Base-by-base conservation (phyloP, 2,329 filamentous ascomycete species). In the Epichloe sp. region DNA sequence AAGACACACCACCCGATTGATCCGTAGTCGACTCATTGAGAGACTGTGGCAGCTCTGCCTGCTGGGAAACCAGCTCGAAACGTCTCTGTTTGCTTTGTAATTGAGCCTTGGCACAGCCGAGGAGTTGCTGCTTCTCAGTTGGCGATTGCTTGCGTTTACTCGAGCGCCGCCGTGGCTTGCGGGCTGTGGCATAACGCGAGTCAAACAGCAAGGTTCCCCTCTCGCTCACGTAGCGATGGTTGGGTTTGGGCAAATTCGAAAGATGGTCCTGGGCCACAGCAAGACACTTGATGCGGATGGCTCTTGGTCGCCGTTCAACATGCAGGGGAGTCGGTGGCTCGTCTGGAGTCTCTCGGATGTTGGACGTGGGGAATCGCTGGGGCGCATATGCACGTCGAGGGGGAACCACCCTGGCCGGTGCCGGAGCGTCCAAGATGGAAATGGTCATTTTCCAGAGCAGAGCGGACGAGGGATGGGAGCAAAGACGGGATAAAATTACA, bases 351-450 rank as follows among this genome's bases (percentile, higher is more conserved):
- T 47, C 52, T 15, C 53, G 53, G 35, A 52, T 37, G 46, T 57
- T 57, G 47, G 57, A 59, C 17, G 49, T 41, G 34, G 56, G 53
- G 47, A 56, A 51, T 17, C 37, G 19, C 17, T 55, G 52, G 37
- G 40, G 51, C 17, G 47, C 47, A 31, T 31, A 42, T 50, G 44
- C 44, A 49, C 37, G 44, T 23, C 19, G 44, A 15, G 19, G 51
- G 44, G 41, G 47, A 53, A 31, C 21, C 15, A 36, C 44, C 12
- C 14, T n/a, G 38, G 36, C 21, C 19, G 15, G 41, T 36, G 34
- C 12, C 50, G 14, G 41, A 31, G 45, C 19, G 17, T 44, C 19
- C 38, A 37, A 51, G 57, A 53, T 53, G 47, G 52, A 26, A 2
- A 1, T 8, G 26, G 26, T 2, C 26, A 26, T 26, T 26, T 26